Evolutionary conservation across 2,329 filamentous ascomycete genomes (phyloP).

Genomic region (Teratosphaeria pseudoeucalypti): DNA sequence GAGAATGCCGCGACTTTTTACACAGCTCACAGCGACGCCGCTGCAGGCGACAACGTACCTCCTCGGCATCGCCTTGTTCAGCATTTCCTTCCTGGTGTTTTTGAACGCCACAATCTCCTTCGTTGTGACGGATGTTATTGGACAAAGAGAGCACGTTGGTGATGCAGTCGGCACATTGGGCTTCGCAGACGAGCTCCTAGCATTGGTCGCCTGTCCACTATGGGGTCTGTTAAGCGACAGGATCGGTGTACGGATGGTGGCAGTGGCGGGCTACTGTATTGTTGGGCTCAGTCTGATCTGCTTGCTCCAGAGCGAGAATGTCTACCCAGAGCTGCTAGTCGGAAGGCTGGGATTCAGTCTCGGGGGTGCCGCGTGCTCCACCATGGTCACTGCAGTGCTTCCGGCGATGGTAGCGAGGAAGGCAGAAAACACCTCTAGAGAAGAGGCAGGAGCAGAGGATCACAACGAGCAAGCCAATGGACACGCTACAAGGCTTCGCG

Average conservation of each 20-base stretch:
- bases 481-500: slow-evolving; percentile 12
- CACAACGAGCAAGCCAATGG: slow-evolving; percentile 12
- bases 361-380: slow-evolving; percentile 75
- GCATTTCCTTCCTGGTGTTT: slow-evolving; percentile 82
- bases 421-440: neutral
- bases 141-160: slow-evolving; percentile 61
- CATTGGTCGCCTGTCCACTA: slow-evolving; percentile 65
- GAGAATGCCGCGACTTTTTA: slow-evolving; percentile 14
- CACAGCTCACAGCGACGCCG: slow-evolving; percentile 43
- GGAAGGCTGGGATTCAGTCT: slow-evolving; percentile 80
- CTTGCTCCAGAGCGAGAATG: slow-evolving; percentile 75
- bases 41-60: slow-evolving; percentile 60
- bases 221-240: slow-evolving; percentile 74
- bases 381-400: slow-evolving; percentile 94
- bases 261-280: slow-evolving; percentile 67
- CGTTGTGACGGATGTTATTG: slow-evolving; percentile 73
- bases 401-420: slow-evolving; percentile 51
- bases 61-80: slow-evolving; percentile 72
- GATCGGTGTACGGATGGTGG: slow-evolving; percentile 55
- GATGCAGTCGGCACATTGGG: slow-evolving; percentile 75
- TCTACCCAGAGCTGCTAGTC: slow-evolving; percentile 80
- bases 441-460: slow-evolving; percentile 6
- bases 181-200: slow-evolving; percentile 75
- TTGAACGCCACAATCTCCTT: slow-evolving; percentile 77
- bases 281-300: slow-evolving; percentile 67